These are phyloP conservation scores for Leccinum uliginosum DNA, from an alignment of 768 basidiomycete species.

Conservation along the genomic window DNA sequence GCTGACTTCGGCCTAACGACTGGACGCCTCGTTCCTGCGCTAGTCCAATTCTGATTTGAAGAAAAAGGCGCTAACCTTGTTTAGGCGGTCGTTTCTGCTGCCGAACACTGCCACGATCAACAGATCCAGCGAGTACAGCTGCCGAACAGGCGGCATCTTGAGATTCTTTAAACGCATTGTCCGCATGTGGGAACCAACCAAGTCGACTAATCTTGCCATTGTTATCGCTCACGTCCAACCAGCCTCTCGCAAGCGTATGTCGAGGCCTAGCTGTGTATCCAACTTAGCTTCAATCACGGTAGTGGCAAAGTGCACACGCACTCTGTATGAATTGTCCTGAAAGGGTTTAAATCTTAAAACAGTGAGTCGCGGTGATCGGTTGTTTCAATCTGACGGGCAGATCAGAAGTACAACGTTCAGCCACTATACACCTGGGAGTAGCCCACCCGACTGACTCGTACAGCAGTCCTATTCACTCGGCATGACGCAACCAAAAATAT, in stretches of 20 bases:
- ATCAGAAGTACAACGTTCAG: constrained; percentile 11
- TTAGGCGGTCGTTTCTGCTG: neutral
- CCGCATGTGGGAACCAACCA: neutral
- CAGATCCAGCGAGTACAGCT: neutral
- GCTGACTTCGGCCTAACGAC: neutral
- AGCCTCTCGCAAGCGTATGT: neutral
- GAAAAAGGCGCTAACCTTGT: neutral
- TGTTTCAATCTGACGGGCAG: constrained; percentile 10
- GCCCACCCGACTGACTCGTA: neutral
- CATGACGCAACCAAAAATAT: neutral
- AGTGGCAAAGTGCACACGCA: neutral
- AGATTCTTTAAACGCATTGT: constrained; percentile 3
- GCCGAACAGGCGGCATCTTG: no score
- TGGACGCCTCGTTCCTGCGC: neutral
- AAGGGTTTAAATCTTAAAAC: constrained; percentile 6
- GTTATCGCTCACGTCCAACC: neutral
- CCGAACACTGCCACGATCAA: neutral
- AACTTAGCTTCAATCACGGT: neutral
- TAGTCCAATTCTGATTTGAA: neutral
- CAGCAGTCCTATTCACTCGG: neutral
- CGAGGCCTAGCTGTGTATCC: neutral
- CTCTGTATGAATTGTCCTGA: neutral
- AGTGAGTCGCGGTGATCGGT: constrained; percentile 6
- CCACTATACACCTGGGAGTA: neutral
- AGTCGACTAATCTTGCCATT: neutral